A percentile compares a stretch with the other conserved stretches of the same genome.
phyloP scores from a whole-genome alignment of 192 early-diverging fungal species.

The Jimgerdemannia lactiflua region DNA sequence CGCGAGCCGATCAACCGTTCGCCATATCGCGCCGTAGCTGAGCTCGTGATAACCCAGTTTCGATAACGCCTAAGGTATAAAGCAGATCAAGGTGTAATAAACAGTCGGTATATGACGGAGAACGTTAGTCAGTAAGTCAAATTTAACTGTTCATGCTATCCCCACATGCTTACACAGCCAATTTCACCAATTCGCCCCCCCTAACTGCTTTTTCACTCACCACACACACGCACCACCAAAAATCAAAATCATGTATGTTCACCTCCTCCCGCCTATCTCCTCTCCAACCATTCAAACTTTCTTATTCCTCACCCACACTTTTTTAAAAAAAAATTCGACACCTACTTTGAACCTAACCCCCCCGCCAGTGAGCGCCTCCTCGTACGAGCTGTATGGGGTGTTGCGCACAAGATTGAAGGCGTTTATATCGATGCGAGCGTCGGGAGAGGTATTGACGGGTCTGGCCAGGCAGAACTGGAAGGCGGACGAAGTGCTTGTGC shows the following conservation, averaged over 20 bases:
- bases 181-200: too few relatives aligned
- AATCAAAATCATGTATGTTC: too few relatives aligned
- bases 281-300: not conserved
- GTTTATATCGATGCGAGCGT: slow-evolving; percentile 58
- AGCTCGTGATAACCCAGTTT: slow-evolving; percentile 51
- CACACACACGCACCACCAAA: too few relatives aligned
- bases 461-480: slow-evolving; percentile 47
- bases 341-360: slow-evolving; percentile 37
- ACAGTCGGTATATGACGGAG: too few relatives aligned
- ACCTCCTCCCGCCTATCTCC: not conserved
- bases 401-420: slow-evolving; percentile 64
- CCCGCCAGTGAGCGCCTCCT: slow-evolving; percentile 66
- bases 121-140: too few relatives aligned
- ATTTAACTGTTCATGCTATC: too few relatives aligned
- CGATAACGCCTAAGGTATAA: too few relatives aligned
- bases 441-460: slow-evolving; percentile 74
- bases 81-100: too few relatives aligned
- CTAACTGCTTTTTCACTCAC: too few relatives aligned
- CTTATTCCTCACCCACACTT: not conserved
- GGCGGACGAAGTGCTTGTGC: slow-evolving; percentile 64
- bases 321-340: slow-evolving; percentile 34
- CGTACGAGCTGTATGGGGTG: slow-evolving; percentile 63
- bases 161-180: too few relatives aligned
- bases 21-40: slow-evolving; percentile 73
- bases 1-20: slow-evolving; percentile 62